Percentiles rank a stretch among this genome's conserved stretches.
phyloP scores from a whole-genome alignment of 371 early-diverging fungal genomes.

The Mucor piriformis region DNA sequence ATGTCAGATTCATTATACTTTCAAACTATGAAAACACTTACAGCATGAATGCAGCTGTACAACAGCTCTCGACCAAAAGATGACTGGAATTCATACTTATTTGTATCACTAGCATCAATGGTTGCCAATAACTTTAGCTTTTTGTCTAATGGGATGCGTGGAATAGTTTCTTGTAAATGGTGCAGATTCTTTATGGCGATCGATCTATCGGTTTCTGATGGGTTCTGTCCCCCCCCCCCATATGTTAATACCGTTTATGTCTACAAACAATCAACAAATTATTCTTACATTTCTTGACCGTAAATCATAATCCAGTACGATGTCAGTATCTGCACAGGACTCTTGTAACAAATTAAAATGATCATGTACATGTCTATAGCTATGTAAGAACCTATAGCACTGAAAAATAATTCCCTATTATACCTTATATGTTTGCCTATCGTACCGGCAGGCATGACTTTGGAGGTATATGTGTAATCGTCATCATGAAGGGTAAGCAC shows the following conservation, averaged over 20 bases:
- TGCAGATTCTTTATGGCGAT: constrained; percentile 35
- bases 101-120: constrained; percentile 34
- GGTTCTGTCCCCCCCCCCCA: constrained; percentile 16
- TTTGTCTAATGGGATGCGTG: constrained; percentile 19
- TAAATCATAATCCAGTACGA: constrained; percentile 49
- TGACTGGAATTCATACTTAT: constrained; percentile 35
- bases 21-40: constrained; percentile 2
- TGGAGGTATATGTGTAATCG: constrained; percentile 49
- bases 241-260: not conserved
- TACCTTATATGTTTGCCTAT: constrained; percentile 73
- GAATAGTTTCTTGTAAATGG: constrained; percentile 18
- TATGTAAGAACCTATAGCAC: too few relatives aligned
- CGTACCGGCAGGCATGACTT: constrained; percentile 61
- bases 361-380: constrained; percentile 40
- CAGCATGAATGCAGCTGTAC: constrained; percentile 61
- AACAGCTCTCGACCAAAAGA: constrained; percentile 68
- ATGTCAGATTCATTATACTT: not conserved
- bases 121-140: constrained; percentile 34
- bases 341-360: constrained; percentile 44
- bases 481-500: constrained; percentile 9
- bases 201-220: constrained; percentile 40
- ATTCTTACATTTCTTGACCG: constrained; percentile 46
- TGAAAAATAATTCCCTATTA: not conserved
- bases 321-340: constrained; percentile 20
- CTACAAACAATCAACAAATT: not conserved